phyloP scores from a whole-genome alignment of 768 basidiomycete species.

The Terana coerulea region DNA sequence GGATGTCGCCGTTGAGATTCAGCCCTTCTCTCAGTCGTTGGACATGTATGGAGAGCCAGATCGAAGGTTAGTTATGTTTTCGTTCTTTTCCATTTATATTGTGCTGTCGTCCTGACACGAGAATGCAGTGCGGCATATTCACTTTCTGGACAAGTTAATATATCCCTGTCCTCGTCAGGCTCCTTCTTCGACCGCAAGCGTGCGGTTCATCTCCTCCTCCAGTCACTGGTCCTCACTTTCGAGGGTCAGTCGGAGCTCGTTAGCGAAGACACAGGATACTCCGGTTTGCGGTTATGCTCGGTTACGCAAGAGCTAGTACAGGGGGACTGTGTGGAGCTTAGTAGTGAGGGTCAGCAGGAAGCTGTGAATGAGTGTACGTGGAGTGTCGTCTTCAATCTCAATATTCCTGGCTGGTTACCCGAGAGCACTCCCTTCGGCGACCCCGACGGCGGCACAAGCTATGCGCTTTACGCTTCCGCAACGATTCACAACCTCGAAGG shows the following conservation, averaged over 20 bases:
- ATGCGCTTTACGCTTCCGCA: constrained; percentile 65
- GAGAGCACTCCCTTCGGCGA: constrained; percentile 40
- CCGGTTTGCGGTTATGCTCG: constrained; percentile 62
- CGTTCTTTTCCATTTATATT: too few relatives aligned
- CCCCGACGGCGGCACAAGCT: constrained; percentile 51
- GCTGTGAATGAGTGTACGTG: constrained; percentile 54
- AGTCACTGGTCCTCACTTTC: constrained; percentile 71
- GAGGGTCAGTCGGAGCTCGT: constrained; percentile 84
- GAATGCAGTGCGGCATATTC: constrained; percentile 74
- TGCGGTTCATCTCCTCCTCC: constrained; percentile 51
- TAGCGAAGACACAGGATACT: constrained; percentile 62
- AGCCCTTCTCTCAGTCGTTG: constrained; percentile 51
- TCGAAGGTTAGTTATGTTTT: constrained; percentile 57
- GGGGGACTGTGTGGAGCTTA: constrained; percentile 52
- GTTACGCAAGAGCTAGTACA: constrained; percentile 60
- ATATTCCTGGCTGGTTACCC: constrained; percentile 91
- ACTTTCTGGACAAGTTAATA: constrained; percentile 73
- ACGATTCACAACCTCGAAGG: constrained; percentile 50
- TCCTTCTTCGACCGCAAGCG: constrained; percentile 54
- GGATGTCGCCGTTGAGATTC: constrained; percentile 64
- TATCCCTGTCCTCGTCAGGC: constrained; percentile 50
- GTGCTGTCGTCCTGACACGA: too few relatives aligned
- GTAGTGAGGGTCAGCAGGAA: constrained; percentile 62
- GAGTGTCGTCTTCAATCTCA: constrained; percentile 77
- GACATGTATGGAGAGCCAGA: constrained; percentile 73